Conservation (phyloP, 179 eudicot genomes). For the Silene noctiflora region DNA sequence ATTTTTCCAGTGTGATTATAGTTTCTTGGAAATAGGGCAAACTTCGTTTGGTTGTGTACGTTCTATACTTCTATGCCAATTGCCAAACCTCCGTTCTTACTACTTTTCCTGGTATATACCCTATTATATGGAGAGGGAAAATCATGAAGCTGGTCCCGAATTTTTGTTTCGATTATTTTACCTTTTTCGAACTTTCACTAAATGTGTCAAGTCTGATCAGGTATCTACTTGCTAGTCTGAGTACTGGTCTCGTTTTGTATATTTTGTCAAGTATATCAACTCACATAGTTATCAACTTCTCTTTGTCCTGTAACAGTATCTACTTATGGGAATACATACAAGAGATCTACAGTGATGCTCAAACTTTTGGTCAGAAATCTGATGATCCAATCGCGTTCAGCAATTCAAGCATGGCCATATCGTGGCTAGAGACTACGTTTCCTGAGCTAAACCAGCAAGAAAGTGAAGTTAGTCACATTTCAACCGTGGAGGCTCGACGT, state of each 20-base stretch:
- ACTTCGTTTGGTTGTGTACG: neutral
- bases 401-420: slow-evolving; percentile 68
- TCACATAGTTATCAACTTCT: slow-evolving; percentile 9
- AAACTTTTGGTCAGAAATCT: slow-evolving; percentile 71
- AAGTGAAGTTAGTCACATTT: slow-evolving; percentile 44
- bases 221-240: neutral
- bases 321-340: slow-evolving; percentile 67
- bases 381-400: slow-evolving; percentile 54
- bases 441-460: slow-evolving; percentile 58
- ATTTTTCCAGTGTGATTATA: neutral
- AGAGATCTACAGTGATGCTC: slow-evolving; percentile 85
- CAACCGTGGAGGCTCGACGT: slow-evolving; percentile 68
- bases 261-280: neutral
- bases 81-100: neutral
- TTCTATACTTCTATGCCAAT: neutral
- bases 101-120: neutral
- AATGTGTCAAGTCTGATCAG: neutral
- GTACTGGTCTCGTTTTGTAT: neutral
- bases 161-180: neutral
- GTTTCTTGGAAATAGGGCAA: neutral
- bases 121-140: neutral
- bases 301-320: slow-evolving; percentile 43
- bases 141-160: neutral
- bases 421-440: slow-evolving; percentile 94
- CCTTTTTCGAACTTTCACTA: neutral